Evolutionary conservation across 2,329 filamentous ascomycete genomes (phyloP), one percentile per base, ranked within the genome.

Genomic region (Lomentospora prolificans): DNA sequence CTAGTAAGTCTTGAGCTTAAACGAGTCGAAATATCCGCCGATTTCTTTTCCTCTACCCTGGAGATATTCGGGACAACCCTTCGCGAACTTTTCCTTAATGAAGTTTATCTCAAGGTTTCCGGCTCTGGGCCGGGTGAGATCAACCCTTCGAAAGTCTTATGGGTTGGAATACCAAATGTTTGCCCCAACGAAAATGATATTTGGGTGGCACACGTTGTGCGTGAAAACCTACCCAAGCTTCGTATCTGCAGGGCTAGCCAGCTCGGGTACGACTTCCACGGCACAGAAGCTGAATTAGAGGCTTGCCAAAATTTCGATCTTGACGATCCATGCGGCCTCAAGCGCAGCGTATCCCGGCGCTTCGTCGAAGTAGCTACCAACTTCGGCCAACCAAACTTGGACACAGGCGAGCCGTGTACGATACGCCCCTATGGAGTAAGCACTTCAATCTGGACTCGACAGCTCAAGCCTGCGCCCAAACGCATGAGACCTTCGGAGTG

Each of bases 91-190:
- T 75, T 72, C 58, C 65, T 77, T 1, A 73, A 72, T 57, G 68
- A 73, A 51, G 70, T 77, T 10, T 75, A 72, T 57, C 67, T 77
- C 48, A 75, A 75, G 63, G 68, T 66, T 6, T 64, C 70, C 36
- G 70, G 72, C 57, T 64, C 65, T 55, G 59, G 41, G 61, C 67
- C 36, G 65, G 63, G 48, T 57, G 69, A 71, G 55, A 58, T 65
- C 14, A 65, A 70, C 54, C 63, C 63, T 1, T 64, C 63, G 52
- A 66, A 69, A 57, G 63, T 68, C 4, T 67, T 77, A 19, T 77
- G 75, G 75, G 64, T 77, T 50, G 75, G 75, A 12, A 51, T 75
- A 8, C 74, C 74, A 5, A 76, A 76, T 57, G 62, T 67, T 33
- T 66, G 67, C 0, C 73, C 74, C 0, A 59, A 59, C 3, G 61